phyloP scores from a whole-genome alignment of 306 rosid genomes.

The Vigna reflexopilosa region DNA sequence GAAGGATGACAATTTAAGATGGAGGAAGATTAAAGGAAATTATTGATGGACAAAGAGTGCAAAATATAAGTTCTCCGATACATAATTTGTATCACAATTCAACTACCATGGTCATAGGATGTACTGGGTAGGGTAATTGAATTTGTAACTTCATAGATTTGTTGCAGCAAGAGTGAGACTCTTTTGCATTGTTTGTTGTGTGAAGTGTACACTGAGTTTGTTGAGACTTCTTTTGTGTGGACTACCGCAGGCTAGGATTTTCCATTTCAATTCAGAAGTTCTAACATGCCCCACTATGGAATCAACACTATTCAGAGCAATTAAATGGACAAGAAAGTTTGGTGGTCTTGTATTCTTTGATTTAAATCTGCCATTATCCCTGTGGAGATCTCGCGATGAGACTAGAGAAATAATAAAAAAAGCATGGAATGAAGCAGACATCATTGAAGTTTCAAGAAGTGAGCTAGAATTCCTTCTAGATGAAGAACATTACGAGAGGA shows the following conservation, averaged over 20 bases:
- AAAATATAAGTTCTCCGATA: too few relatives aligned
- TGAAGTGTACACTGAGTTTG: slow-evolving; percentile 26
- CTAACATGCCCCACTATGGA: slow-evolving; percentile 46
- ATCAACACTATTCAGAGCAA: slow-evolving; percentile 50
- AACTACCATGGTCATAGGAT: too few relatives aligned
- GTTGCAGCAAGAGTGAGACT: neutral
- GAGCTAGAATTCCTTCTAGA: slow-evolving; percentile 94
- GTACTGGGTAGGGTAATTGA: neutral
- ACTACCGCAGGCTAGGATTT: slow-evolving; percentile 57
- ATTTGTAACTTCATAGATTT: slow-evolving; percentile 13
- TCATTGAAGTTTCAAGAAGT: slow-evolving; percentile 79
- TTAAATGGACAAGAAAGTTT: slow-evolving; percentile 54
- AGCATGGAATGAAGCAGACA: slow-evolving; percentile 84
- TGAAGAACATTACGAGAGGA: slow-evolving; percentile 72
- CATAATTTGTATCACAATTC: too few relatives aligned
- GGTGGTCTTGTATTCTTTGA: slow-evolving; percentile 72
- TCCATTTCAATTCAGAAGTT: slow-evolving; percentile 72
- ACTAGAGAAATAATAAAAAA: slow-evolving; percentile 65
- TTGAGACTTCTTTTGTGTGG: slow-evolving; percentile 29
- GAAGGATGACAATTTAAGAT: neutral
- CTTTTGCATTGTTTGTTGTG: slow-evolving; percentile 20
- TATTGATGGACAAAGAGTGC: slow-evolving; percentile 10
- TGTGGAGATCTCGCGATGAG: slow-evolving; percentile 83
- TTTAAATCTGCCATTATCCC: slow-evolving; percentile 72
- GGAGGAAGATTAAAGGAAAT: neutral